Evolutionary conservation across 306 rosid species (phyloP).

Genomic region (Coriaria nepalensis): DNA sequence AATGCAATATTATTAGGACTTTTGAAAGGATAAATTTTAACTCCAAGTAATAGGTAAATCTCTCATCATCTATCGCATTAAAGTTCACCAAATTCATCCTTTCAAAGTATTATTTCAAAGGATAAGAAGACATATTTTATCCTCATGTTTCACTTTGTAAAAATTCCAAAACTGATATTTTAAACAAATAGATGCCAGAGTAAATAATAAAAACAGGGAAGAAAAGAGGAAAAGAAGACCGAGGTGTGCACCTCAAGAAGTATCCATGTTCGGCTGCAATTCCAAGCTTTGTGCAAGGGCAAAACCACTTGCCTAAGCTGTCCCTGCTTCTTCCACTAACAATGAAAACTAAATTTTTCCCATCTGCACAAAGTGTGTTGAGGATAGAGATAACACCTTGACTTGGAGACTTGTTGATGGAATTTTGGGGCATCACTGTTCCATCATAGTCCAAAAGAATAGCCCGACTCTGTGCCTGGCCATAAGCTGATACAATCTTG

Average conservation of each 20-base stretch:
- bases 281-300: slow-evolving; percentile 57
- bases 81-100: no score
- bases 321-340: slow-evolving; percentile 74
- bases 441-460: slow-evolving; percentile 84
- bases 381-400: slow-evolving; percentile 45
- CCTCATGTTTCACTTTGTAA: no score
- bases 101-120: no score
- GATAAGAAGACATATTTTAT: no score
- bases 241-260: slow-evolving; percentile 45
- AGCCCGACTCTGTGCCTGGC: slow-evolving; percentile 52
- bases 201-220: no score
- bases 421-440: slow-evolving; percentile 60
- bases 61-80: no score
- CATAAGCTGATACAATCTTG: slow-evolving; percentile 54
- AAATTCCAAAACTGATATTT: no score
- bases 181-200: no score
- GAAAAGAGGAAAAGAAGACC: no score
- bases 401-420: slow-evolving; percentile 52
- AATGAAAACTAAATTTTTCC: slow-evolving; percentile 57
- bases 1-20: no score
- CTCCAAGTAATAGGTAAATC: no score
- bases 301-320: slow-evolving; percentile 59
- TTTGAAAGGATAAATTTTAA: no score
- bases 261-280: slow-evolving; percentile 89
- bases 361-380: slow-evolving; percentile 53